Evolutionary conservation across 306 rosid species (phyloP), one percentile per base, ranked within the genome.

Genomic region (Bauhinia variegata): DNA sequence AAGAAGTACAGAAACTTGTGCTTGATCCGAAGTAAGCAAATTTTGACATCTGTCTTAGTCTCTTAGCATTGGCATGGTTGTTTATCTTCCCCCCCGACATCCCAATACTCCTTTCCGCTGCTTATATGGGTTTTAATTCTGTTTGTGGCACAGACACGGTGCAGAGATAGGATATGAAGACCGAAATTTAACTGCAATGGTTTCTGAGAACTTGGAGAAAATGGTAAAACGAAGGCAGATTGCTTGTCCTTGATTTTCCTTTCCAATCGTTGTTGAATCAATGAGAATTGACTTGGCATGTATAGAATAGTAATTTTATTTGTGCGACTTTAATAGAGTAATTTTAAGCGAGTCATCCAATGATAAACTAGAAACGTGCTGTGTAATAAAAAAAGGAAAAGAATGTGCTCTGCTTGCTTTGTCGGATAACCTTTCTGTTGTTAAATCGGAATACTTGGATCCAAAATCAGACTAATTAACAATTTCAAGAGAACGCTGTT

Each of bases 1-100:
- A 88, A 80, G 99, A 93, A 85, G 86, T 93, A 63, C 97, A 85
- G 79, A 93, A 88, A 80, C 88, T 93, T 67, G 99, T 93, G 30
- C 96, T 88, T 43, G 97, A 90, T 80, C 90, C 90, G 0, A 93
- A 88, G 99, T 93, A 90, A 62, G 96, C 67, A 63, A 61, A 54
- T 74, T 34, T 61, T 23, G 17, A 61, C 42, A 23, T 60, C 61
- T 50, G 36, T 48, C 10, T 32, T 44, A 0, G 34, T 50, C 32
- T 48, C 10, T 32, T 44, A 0, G 34, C 70, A 36, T 32, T 75
- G 67, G 49, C 17, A 18, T 31, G 34, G n/a, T 55, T 60, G 60
- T n/a, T 15, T 18, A 17, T 39, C 36, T 44, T n/a, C n/a, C n/a
- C n/a, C n/a, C n/a, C n/a, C 58, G 65, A 33, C 5, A 31, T 74